phyloP scores from a whole-genome alignment of 139 green algal species.

The Gonium pectorale region DNA sequence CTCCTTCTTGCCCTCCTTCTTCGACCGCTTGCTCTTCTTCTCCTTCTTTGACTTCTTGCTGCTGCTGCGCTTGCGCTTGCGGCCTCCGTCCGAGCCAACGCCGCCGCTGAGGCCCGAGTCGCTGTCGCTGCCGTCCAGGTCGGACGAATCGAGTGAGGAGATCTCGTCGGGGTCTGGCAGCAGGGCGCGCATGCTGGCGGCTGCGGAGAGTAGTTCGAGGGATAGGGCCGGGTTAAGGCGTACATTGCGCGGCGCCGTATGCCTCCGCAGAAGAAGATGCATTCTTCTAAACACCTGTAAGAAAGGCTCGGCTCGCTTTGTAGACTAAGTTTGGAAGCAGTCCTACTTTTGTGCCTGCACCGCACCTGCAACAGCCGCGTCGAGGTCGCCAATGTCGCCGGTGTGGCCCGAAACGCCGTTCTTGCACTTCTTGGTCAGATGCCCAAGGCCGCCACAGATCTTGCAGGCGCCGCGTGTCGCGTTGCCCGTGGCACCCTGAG shows the following conservation, averaged over 20 bases:
- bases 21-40: conserved; percentile 41
- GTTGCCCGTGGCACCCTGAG: conserved; percentile 69
- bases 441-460: conserved; percentile 85
- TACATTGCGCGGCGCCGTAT: no score
- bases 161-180: conserved; percentile 43
- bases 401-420: conserved; percentile 72
- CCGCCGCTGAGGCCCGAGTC: conserved; percentile 14
- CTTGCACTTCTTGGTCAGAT: conserved; percentile 92
- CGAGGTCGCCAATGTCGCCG: conserved; percentile 44
- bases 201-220: neutral
- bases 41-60: conserved; percentile 20
- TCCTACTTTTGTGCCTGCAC: neutral
- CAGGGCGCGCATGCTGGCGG: conserved; percentile 44
- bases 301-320: no score
- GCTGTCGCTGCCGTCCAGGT: conserved; percentile 24
- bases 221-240: no score
- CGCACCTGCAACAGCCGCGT: conserved; percentile 15
- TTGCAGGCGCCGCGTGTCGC: conserved; percentile 82
- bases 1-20: conserved; percentile 54
- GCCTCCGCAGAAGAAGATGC: no score
- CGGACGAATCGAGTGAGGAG: neutral
- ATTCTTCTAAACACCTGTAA: no score
- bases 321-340: no score
- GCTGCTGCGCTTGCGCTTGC: conserved; percentile 46
- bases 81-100: conserved; percentile 14